Percentiles rank a stretch among this genome's conserved stretches.
These are phyloP conservation scores for Sarcodon aspratus DNA, from an alignment of 768 basidiomycete genomes.

Conservation along the genomic window DNA sequence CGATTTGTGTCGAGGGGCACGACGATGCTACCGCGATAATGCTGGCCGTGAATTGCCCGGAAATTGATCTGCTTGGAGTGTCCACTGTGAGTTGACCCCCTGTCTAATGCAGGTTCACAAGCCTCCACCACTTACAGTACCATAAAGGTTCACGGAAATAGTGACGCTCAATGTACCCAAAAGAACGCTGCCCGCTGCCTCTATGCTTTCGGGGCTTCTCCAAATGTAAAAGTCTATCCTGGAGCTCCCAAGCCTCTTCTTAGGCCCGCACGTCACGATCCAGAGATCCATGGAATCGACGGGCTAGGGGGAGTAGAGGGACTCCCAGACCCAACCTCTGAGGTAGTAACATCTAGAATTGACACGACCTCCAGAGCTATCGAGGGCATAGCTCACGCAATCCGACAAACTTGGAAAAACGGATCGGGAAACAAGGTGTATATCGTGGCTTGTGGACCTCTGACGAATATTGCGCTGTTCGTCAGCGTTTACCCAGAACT, in stretches of 20 bases:
- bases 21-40: slow-evolving; percentile 84
- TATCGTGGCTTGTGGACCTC: slow-evolving; percentile 69
- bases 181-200: slow-evolving; percentile 73
- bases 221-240: slow-evolving; percentile 46
- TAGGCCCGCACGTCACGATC: slow-evolving; percentile 46
- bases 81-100: slow-evolving; percentile 46
- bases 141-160: slow-evolving; percentile 71
- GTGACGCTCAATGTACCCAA: slow-evolving; percentile 45
- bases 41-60: slow-evolving; percentile 54
- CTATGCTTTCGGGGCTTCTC: slow-evolving; percentile 57
- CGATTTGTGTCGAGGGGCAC: slow-evolving; percentile 46
- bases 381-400: slow-evolving; percentile 52
- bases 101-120: not conserved
- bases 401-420: slow-evolving; percentile 43
- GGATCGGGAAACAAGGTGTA: slow-evolving; percentile 52
- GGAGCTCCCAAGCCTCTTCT: slow-evolving; percentile 67
- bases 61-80: slow-evolving; percentile 66
- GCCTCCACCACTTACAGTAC: not conserved
- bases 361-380: slow-evolving; percentile 38
- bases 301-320: slow-evolving; percentile 83
- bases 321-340: slow-evolving; percentile 37
- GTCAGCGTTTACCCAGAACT: slow-evolving; percentile 34
- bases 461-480: slow-evolving; percentile 62
- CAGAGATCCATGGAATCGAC: slow-evolving; percentile 74
- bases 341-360: slow-evolving; percentile 34